These are phyloP conservation scores for Aureobasidium sp. DNA, from an alignment of 2,329 filamentous ascomycete species.

Conservation along the genomic window DNA sequence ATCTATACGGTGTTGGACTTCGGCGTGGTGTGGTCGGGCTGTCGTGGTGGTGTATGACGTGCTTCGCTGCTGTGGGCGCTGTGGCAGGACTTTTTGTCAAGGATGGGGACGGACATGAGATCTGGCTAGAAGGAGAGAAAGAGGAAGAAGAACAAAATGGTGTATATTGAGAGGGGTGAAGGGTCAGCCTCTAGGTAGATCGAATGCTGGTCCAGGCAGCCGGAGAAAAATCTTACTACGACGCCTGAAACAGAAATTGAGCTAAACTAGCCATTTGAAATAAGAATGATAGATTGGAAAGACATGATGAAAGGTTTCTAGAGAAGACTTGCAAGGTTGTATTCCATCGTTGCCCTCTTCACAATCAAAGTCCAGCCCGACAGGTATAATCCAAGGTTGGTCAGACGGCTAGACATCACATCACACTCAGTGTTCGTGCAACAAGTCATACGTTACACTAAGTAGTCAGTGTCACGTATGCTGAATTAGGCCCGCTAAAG, in stretches of 20 bases:
- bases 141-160: slow-evolving; percentile 15
- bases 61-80: slow-evolving; percentile 49
- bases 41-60: slow-evolving; percentile 51
- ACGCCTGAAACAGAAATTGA: neutral
- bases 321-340: too few relatives aligned
- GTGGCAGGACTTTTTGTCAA: slow-evolving; percentile 50
- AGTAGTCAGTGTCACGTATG: neutral
- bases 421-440: neutral
- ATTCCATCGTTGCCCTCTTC: too few relatives aligned
- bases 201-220: neutral
- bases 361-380: too few relatives aligned
- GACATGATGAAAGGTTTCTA: too few relatives aligned
- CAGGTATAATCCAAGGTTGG: too few relatives aligned
- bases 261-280: too few relatives aligned
- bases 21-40: slow-evolving; percentile 45
- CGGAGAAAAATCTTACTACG: neutral
- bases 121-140: slow-evolving; percentile 42
- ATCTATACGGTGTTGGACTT: slow-evolving; percentile 45
- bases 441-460: neutral
- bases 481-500: neutral
- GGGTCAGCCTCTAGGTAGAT: neutral
- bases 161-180: neutral
- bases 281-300: too few relatives aligned
- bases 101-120: slow-evolving; percentile 57
- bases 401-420: too few relatives aligned